A percentile compares a stretch with the other conserved stretches of the same genome.
Evolutionary conservation across 257 asterid species (phyloP).

Genomic region (Gynochthodes officinalis): DNA sequence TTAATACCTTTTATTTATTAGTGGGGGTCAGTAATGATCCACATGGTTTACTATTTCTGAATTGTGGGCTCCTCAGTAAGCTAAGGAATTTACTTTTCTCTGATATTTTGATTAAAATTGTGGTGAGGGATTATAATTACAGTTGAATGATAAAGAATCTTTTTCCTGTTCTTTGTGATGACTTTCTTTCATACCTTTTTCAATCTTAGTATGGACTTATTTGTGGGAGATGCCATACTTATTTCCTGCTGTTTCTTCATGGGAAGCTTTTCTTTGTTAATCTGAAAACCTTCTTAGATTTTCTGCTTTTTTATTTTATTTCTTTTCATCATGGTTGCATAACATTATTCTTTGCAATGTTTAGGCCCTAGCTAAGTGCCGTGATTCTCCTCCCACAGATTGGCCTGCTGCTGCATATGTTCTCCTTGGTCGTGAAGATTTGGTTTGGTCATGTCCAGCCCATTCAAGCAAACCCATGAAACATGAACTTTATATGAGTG

Average conservation of each 20-base stretch:
- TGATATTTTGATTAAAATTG: background rate
- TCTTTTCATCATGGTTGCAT: background rate
- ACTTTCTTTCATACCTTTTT: background rate
- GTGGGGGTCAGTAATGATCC: background rate
- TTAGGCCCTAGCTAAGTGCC: conserved; percentile 88
- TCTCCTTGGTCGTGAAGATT: conserved; percentile 95
- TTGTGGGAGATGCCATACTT: background rate
- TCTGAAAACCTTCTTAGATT: background rate
- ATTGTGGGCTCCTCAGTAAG: background rate
- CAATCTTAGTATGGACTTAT: background rate
- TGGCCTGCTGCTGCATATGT: conserved; percentile 98
- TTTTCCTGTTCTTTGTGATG: background rate
- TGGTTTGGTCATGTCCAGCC: conserved; percentile 63
- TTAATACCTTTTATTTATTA: background rate
- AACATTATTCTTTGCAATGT: background rate
- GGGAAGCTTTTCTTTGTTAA: conserved; percentile 1
- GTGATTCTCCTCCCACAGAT: conserved; percentile 91
- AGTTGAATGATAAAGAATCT: background rate
- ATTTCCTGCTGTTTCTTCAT: background rate
- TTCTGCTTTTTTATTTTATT: background rate
- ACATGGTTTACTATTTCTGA: background rate
- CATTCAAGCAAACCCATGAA: conserved; percentile 54
- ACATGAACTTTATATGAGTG: conserved; percentile 48
- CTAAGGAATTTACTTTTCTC: background rate
- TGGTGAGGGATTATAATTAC: background rate